phyloP scores from a whole-genome alignment of 768 basidiomycete genomes.

The Gelatoporia subvermispora region DNA sequence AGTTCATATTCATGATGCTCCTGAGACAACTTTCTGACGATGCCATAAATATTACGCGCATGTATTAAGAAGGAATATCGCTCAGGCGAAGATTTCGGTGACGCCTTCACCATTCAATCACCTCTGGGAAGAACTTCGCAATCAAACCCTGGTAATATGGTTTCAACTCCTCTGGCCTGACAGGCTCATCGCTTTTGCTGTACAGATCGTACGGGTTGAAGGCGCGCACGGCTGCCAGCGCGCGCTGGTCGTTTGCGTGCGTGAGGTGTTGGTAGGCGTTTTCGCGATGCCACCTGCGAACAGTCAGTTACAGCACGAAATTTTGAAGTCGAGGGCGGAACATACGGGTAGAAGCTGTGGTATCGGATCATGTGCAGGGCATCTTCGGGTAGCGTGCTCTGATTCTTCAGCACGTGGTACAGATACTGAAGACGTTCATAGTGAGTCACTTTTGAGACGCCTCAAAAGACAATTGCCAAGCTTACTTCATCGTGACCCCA shows the following conservation, averaged over 20 bases:
- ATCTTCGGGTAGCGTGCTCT: slow-evolving; percentile 74
- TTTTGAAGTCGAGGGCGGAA: neutral
- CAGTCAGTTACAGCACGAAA: neutral
- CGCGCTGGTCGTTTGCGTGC: slow-evolving; percentile 60
- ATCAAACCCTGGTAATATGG: slow-evolving; percentile 86
- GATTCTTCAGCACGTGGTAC: slow-evolving; percentile 79
- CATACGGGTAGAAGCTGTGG: slow-evolving; percentile 88
- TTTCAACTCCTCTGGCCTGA: slow-evolving; percentile 54
- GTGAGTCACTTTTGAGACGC: slow-evolving; percentile 1
- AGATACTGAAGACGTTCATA: slow-evolving; percentile 53
- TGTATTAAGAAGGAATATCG: no score
- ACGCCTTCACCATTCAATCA: slow-evolving; percentile 85
- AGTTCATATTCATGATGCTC: no score
- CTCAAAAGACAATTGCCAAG: slow-evolving; percentile 6
- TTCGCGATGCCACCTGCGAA: slow-evolving; percentile 77
- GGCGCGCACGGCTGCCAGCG: slow-evolving; percentile 69
- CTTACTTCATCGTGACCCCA: slow-evolving; percentile 90
- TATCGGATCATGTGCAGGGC: slow-evolving; percentile 90
- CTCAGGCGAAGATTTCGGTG: no score
- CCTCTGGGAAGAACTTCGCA: slow-evolving; percentile 77
- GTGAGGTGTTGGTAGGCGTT: slow-evolving; percentile 78
- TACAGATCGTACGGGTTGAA: slow-evolving; percentile 97
- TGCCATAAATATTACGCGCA: no score
- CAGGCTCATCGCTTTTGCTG: slow-evolving; percentile 76
- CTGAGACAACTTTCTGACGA: no score